Evolutionary conservation across 495 filamentous ascomycete species (phyloP), one percentile per base, ranked within the genome.

Genomic region (Talaromyces thailandensis): DNA sequence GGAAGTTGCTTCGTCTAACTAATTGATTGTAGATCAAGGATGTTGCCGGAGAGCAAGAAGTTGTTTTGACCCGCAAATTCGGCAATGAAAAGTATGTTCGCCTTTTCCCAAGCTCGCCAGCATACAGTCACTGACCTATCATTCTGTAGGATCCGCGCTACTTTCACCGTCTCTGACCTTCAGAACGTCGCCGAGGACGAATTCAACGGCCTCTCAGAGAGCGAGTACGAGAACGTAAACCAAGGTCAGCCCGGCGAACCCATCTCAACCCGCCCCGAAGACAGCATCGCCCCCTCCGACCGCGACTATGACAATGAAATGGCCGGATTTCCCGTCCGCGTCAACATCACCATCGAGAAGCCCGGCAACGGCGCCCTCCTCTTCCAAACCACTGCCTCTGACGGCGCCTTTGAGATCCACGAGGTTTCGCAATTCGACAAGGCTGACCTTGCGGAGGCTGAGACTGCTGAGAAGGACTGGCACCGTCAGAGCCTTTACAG

Each of bases 101-200:
- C 50, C 5, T 28, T 24, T 25, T n/a, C 11, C 29, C 31, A 16
- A 57, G 40, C 24, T 4, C n/a, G 11, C 9, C 26, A 18, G 51
- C 18, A 35, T 23, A 26, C 5, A 26, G 31, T 25, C 28, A 11
- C 40, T 62, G 21, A 62, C n/a, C 56, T 28, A 7, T 7, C 59
- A 57, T 67, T 5, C 26, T 43, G 8, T 64, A 96, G 91, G 65
- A 96, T 99, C 79, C 87, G 86, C 62, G 84, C 98, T 65, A 86
- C 86, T 64, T 98, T 98, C 82, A 94, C 92, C 65, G 92, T 96
- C 71, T 86, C 90, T 66, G 95, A 97, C 73, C 82, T 99, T 52
- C 86, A 89, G 76, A 84, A 83, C 78, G 77, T 88, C 68, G 83
- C 88, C 60, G 77, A 85, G 60, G 80, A 88, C 67, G 79, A 78